phyloP scores from a whole-genome alignment of 139 green algal genomes.

The Parachlorella kessleri region DNA sequence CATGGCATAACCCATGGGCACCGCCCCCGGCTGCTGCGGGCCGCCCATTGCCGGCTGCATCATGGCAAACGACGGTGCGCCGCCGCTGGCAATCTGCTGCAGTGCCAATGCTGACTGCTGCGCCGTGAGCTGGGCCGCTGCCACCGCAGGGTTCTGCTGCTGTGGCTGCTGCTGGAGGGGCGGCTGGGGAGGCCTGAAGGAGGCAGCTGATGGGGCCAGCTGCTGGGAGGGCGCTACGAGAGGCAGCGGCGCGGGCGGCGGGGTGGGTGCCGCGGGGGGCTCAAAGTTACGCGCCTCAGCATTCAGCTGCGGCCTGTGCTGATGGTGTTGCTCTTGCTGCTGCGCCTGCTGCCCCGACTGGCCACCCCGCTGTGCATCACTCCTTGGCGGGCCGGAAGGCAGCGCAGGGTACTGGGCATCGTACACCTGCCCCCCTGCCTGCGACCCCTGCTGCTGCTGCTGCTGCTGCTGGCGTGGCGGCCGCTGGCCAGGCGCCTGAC shows the following conservation, averaged over 20 bases:
- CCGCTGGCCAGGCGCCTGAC: neutral
- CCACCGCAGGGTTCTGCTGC: conserved; percentile 6
- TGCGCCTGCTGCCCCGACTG: too few relatives aligned
- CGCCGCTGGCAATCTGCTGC: conserved; percentile 34
- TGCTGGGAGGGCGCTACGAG: too few relatives aligned
- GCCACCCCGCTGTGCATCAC: too few relatives aligned
- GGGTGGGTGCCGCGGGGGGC: too few relatives aligned
- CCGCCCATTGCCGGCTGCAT: neutral
- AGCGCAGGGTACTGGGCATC: too few relatives aligned
- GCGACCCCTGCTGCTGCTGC: conserved; percentile 6
- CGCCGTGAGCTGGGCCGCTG: conserved; percentile 11
- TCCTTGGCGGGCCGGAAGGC: too few relatives aligned
- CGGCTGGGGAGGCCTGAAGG: too few relatives aligned
- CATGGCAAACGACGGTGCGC: neutral
- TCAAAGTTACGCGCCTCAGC: neutral
- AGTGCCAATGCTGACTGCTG: conserved; percentile 30
- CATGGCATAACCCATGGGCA: neutral
- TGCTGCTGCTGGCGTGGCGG: neutral
- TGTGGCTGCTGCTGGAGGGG: conserved; percentile 2
- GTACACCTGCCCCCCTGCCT: neutral
- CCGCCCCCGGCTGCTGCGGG: conserved; percentile 6
- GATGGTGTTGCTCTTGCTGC: too few relatives aligned
- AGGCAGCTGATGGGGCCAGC: too few relatives aligned
- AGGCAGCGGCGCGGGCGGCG: too few relatives aligned
- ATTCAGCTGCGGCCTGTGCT: neutral